Evolutionary conservation across 2,329 filamentous ascomycete genomes (phyloP).

Genomic region (Ophiostoma triangulosporum): DNA sequence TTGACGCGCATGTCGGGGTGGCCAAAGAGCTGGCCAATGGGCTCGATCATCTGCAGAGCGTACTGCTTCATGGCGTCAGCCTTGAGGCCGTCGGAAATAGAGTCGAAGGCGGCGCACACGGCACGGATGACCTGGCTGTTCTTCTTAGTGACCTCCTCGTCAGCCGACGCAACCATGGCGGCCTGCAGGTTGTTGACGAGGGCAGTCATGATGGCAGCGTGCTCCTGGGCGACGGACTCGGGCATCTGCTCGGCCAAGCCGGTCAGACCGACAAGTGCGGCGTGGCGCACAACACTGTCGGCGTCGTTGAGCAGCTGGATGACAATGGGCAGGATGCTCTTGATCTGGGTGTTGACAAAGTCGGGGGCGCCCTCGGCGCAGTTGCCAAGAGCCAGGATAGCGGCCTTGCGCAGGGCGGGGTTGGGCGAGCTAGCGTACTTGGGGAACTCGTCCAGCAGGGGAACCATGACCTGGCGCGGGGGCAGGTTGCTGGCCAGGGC

Average conservation of each 20-base stretch:
- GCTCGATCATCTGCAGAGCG: constrained; percentile 66
- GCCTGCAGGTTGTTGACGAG: constrained; percentile 82
- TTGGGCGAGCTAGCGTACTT: constrained; percentile 64
- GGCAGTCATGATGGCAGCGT: constrained; percentile 69
- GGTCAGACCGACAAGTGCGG: constrained; percentile 75
- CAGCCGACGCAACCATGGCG: constrained; percentile 53
- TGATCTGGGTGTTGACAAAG: constrained; percentile 88
- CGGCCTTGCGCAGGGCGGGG: constrained; percentile 72
- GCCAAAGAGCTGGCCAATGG: constrained; percentile 70
- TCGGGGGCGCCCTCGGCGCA: constrained; percentile 94
- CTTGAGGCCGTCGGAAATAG: constrained; percentile 76
- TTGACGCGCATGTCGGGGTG: constrained; percentile 84
- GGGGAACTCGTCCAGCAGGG: constrained; percentile 74
- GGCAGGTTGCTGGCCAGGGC: constrained; percentile 79
- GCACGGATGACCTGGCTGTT: constrained; percentile 79
- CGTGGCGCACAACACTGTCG: constrained; percentile 73
- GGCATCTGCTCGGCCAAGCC: constrained; percentile 86
- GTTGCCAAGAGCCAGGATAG: constrained; percentile 83
- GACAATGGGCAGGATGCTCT: constrained; percentile 72
- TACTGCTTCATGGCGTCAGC: constrained; percentile 70
- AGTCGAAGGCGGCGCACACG: constrained; percentile 80
- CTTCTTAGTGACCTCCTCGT: constrained; percentile 53
- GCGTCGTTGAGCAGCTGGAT: constrained; percentile 71
- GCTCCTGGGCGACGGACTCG: constrained; percentile 76
- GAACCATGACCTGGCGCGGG: constrained; percentile 86